Percentiles rank a stretch among this genome's conserved stretches.
phyloP scores from a whole-genome alignment of 345 rosid species.

The Combretum micranthum region DNA sequence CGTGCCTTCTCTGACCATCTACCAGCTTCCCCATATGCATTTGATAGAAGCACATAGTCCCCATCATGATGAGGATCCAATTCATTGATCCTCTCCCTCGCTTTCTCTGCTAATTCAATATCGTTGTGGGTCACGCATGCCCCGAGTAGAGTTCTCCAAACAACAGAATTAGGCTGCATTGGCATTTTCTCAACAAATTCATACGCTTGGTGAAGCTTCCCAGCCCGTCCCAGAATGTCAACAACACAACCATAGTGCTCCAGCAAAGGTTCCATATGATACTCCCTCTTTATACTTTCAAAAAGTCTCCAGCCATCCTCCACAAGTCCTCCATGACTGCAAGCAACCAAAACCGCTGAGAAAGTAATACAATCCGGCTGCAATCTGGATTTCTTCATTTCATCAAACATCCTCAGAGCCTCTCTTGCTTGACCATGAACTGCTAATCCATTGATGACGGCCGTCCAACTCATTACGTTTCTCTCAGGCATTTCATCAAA shows the following conservation, averaged over 20 bases:
- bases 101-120: slow-evolving; percentile 33
- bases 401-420: slow-evolving; percentile 24
- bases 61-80: slow-evolving; percentile 48
- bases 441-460: slow-evolving; percentile 35
- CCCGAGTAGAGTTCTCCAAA: slow-evolving; percentile 51
- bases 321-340: slow-evolving; percentile 43
- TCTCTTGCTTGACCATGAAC: slow-evolving; percentile 37
- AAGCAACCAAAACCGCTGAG: slow-evolving; percentile 36
- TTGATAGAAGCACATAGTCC: slow-evolving; percentile 50
- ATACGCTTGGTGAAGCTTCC: slow-evolving; percentile 28
- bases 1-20: slow-evolving; percentile 30
- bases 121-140: slow-evolving; percentile 41
- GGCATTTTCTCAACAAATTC: slow-evolving; percentile 40
- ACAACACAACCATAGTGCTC: slow-evolving; percentile 56
- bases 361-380: slow-evolving; percentile 36
- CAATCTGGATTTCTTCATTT: slow-evolving; percentile 27
- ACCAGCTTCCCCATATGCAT: slow-evolving; percentile 37
- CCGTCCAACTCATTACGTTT: slow-evolving; percentile 42
- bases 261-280: slow-evolving; percentile 23
- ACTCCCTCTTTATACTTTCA: slow-evolving; percentile 30
- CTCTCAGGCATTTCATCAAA: slow-evolving; percentile 31
- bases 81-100: slow-evolving; percentile 22
- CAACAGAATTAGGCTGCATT: slow-evolving; percentile 25
- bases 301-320: slow-evolving; percentile 36
- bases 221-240: slow-evolving; percentile 49